These are phyloP conservation scores for Spinacia oleracea DNA, from an alignment of 179 eudicot genomes.

Conservation along the genomic window DNA sequence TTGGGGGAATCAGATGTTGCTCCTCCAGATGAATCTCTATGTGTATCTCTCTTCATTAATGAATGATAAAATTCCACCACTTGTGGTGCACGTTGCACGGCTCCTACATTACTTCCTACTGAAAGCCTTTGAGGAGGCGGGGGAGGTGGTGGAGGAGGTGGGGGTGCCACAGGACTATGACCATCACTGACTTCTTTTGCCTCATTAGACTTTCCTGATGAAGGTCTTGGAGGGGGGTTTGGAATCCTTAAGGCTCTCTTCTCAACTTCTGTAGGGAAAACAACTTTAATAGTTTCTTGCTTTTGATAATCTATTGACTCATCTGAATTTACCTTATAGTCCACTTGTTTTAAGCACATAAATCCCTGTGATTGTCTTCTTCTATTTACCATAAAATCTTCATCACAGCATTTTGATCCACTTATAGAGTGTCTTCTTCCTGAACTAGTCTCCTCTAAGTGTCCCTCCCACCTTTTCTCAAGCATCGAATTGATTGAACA, in stretches of 20 bases:
- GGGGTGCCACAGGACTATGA: slow-evolving; percentile 42
- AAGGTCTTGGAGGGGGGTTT: slow-evolving; percentile 86
- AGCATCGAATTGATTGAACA: slow-evolving; percentile 21
- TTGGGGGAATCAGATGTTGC: slow-evolving; percentile 46
- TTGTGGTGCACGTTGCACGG: slow-evolving; percentile 76
- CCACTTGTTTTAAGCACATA: slow-evolving; percentile 49
- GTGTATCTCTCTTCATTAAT: slow-evolving; percentile 77
- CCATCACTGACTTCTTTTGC: slow-evolving; percentile 30
- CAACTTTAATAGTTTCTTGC: slow-evolving; percentile 32
- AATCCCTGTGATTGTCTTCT: slow-evolving; percentile 75
- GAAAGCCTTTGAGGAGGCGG: slow-evolving; percentile 61
- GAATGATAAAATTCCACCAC: slow-evolving; percentile 92
- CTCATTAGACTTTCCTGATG: slow-evolving; percentile 29
- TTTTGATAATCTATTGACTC: slow-evolving; percentile 33
- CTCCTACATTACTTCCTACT: slow-evolving; percentile 37
- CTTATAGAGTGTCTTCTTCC: slow-evolving; percentile 63
- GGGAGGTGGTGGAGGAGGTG: slow-evolving; percentile 79
- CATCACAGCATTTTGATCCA: slow-evolving; percentile 56
- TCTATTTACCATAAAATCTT: slow-evolving; percentile 41
- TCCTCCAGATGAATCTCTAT: slow-evolving; percentile 62
- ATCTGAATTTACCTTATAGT: slow-evolving; percentile 25
- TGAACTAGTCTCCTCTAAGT: slow-evolving; percentile 36
- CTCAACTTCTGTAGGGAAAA: slow-evolving; percentile 48
- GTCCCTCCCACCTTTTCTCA: not conserved
- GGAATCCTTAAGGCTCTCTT: slow-evolving; percentile 69